phyloP scores from a whole-genome alignment of 2,329 filamentous ascomycete species.

The Gaeumannomyces tritici region DNA sequence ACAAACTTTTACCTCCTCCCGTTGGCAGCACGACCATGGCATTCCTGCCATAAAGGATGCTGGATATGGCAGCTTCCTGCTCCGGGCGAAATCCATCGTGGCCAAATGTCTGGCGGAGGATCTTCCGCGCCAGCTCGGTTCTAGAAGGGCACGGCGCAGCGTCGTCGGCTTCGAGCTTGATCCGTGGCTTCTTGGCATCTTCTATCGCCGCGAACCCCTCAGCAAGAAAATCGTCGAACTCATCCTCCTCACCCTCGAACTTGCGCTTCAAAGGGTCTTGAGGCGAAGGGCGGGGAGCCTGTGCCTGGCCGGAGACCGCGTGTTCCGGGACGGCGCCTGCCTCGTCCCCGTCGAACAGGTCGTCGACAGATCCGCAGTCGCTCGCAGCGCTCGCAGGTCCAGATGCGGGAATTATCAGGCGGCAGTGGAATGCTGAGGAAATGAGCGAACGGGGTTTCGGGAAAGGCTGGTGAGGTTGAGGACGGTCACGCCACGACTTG shows the following conservation, averaged over 20 bases:
- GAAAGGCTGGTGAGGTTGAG: no score
- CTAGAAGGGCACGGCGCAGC: not conserved
- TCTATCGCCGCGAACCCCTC: not conserved
- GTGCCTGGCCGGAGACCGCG: not conserved
- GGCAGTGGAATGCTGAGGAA: no score
- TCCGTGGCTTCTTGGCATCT: not conserved
- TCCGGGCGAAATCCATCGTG: conserved; percentile 31
- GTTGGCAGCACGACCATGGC: conserved; percentile 35
- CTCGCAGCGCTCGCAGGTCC: conserved; percentile 9
- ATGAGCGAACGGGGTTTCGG: no score
- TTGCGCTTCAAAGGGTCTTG: not conserved
- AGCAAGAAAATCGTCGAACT: conserved; percentile 6
- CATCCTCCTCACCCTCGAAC: conserved; percentile 5
- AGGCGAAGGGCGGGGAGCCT: not conserved
- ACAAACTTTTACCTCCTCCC: conserved; percentile 37
- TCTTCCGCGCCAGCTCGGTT: conserved; percentile 11
- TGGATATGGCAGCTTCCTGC: conserved; percentile 29
- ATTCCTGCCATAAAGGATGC: conserved; percentile 27
- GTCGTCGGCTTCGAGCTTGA: not conserved
- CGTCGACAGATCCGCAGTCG: conserved; percentile 23
- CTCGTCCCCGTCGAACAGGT: conserved; percentile 19
- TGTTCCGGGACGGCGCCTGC: not conserved
- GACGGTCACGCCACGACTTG: no score
- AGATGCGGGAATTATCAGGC: not conserved
- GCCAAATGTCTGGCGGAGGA: conserved; percentile 29